Base-by-base conservation (phyloP, 169 alveolate genomes). In the Plasmodium billcollinsi region DNA sequence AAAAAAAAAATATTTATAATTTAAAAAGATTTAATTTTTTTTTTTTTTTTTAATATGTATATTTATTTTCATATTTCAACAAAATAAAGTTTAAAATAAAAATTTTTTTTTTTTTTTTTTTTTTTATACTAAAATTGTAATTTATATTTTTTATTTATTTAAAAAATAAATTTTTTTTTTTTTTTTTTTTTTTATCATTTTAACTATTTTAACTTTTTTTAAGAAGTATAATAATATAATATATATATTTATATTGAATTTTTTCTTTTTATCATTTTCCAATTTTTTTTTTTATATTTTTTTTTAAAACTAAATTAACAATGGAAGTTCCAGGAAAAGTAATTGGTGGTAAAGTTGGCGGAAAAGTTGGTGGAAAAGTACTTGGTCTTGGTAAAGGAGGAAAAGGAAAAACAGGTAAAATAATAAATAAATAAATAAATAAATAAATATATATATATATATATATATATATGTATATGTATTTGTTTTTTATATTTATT, bases 331-430 rank as follows among this genome's bases (percentile, higher is more conserved):
- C 92, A 71, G 92, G 92, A 86, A 86, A 86, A 86, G 88, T 93
- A 88, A 95, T 95, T 63, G 97, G 97, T 83, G 97, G 97, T 24
- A 96, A 96, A 67, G 95, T 96, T 15, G 97, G 97, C 76, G 97
- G 97, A 86, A 96, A 96, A 89, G 95, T 96, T 20, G 97, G 97
- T 71, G 97, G 97, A 47, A 96, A 95, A 75, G 93, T 93, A 47
- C 94, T 94, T 90, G 96, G 96, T 83, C 92, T 94, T 74, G 96
- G 96, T 33, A 94, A 94, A 88, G 96, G 96, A 80, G 96, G 96
- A 72, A 94, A 94, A 67, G 96, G 96, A 78, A 94, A 94, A 76
- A 91, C 96, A 54, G 96, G 96, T 94, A 47, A 86, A 56, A 11
- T 20, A 20, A 45, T 18, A 71, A 73, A 61, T 47, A 71, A 71